Base-by-base conservation (phyloP, 139 green algal species). In the Nannochloris sp. region DNA sequence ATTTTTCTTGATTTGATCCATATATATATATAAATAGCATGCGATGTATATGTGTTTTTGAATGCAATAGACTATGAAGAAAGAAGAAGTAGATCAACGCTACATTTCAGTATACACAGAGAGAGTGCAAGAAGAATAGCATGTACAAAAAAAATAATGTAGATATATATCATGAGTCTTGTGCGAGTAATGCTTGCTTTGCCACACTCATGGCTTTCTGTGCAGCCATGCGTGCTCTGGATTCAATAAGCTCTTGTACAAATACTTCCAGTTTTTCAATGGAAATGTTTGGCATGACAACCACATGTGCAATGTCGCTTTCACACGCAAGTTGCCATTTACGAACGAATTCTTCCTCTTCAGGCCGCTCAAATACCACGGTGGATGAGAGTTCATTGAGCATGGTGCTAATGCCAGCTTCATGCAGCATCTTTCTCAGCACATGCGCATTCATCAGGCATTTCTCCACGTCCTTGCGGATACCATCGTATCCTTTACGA, bases 271-370 rank as follows among this genome's bases (percentile, higher is more conserved):
- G 76, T 83, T 95, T 96, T 40, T 85, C 74, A 8, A 92, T 67
- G 4, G 71, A 84, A 53, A 97, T 88, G 79, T 95, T 97, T 58
- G 90, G 91, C 91, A 98, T 98, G 9, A 98, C 91, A 19, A 98
- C 90, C 25, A 96, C 91, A 65, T 98, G 91, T 18, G 91, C 91
- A 43, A 97, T 94, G 66, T 92, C 80, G 9, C 77, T 86, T 84
- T 97, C 79, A 73, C 91, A 97, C 5, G 91, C 91, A 61, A 97
- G 83, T 79, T 95, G 89, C 89, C 90, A 97, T 76, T 97, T 96
- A 49, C 85, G 77, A 57, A 96, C 78, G 66, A 96, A 95, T 6
- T 76, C 59, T 67, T 92, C 82, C 60, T 92, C 85, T 15, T 60
- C 59, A 1, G 90, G 92, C 65, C 90, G 77, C 78, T 97, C 90